Evolutionary conservation across 495 filamentous ascomycete species (phyloP).

Genomic region (Umbilicaria muhlenbergii): DNA sequence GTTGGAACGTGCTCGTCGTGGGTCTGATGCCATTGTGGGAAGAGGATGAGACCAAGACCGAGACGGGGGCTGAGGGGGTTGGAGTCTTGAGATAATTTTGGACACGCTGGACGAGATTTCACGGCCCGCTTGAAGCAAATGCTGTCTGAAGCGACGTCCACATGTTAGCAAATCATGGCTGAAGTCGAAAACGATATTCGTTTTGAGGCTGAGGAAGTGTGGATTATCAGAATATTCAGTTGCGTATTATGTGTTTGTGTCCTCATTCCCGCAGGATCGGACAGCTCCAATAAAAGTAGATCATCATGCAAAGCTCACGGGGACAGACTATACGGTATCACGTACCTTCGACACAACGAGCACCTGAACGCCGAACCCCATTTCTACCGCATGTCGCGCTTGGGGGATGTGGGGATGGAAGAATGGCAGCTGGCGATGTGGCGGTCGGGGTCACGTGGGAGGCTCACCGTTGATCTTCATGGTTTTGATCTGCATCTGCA

Average conservation of each 20-base stretch:
- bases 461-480: too few species aligned
- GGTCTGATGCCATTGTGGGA: constrained; percentile 39
- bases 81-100: constrained; percentile 7
- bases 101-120: constrained; percentile 14
- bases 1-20: constrained; percentile 32
- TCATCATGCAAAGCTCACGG: constrained; percentile 37
- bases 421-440: too few species aligned
- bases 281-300: constrained; percentile 90
- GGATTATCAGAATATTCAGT: constrained; percentile 7
- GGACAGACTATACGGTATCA: neutral
- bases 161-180: constrained; percentile 4
- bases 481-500: too few species aligned
- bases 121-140: constrained; percentile 24
- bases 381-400: too few species aligned
- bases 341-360: neutral
- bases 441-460: too few species aligned
- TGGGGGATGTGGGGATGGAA: too few species aligned
- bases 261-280: constrained; percentile 44
- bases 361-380: neutral
- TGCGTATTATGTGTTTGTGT: constrained; percentile 30
- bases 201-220: constrained; percentile 1
- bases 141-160: constrained; percentile 14
- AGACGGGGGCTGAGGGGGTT: constrained; percentile 3
- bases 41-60: constrained; percentile 6
- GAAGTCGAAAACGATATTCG: neutral